phyloP scores from a whole-genome alignment of 495 filamentous ascomycete genomes.

The Evernia prunastri region DNA sequence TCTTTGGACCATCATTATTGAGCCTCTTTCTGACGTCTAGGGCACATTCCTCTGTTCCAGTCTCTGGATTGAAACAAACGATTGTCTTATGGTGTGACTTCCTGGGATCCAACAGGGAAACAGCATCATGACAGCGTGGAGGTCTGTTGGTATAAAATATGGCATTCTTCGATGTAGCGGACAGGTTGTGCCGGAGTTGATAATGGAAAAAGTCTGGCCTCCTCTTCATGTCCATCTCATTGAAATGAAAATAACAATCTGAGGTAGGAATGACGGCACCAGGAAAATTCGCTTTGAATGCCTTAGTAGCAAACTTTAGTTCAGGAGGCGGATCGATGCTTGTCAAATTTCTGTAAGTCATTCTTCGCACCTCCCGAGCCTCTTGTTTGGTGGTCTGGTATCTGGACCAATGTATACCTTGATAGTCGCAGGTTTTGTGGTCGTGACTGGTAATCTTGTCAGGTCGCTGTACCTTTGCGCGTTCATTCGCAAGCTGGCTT shows the following conservation, averaged over 20 bases:
- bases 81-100: not conserved
- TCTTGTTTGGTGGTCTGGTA: constrained; percentile 55
- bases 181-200: constrained; percentile 80
- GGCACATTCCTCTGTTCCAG: constrained; percentile 40
- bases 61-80: constrained; percentile 21
- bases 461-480: constrained; percentile 30
- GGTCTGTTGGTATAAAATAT: constrained; percentile 66
- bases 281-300: constrained; percentile 27
- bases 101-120: not conserved
- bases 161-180: constrained; percentile 63
- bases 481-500: constrained; percentile 29
- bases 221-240: constrained; percentile 59
- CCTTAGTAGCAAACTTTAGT: constrained; percentile 13
- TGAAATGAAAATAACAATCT: constrained; percentile 62
- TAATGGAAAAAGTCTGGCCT: constrained; percentile 71
- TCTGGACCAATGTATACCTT: constrained; percentile 70
- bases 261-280: constrained; percentile 36
- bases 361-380: constrained; percentile 52
- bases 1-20: constrained; percentile 19
- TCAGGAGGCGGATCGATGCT: constrained; percentile 29
- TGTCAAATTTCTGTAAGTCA: constrained; percentile 53
- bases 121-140: constrained; percentile 4
- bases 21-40: constrained; percentile 57
- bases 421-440: constrained; percentile 60
- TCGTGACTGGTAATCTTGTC: constrained; percentile 38